Percentiles rank a stretch among this genome's conserved stretches.
These are phyloP conservation scores for Dipteronia dyeriana DNA, from an alignment of 345 rosid genomes.

Conservation along the genomic window DNA sequence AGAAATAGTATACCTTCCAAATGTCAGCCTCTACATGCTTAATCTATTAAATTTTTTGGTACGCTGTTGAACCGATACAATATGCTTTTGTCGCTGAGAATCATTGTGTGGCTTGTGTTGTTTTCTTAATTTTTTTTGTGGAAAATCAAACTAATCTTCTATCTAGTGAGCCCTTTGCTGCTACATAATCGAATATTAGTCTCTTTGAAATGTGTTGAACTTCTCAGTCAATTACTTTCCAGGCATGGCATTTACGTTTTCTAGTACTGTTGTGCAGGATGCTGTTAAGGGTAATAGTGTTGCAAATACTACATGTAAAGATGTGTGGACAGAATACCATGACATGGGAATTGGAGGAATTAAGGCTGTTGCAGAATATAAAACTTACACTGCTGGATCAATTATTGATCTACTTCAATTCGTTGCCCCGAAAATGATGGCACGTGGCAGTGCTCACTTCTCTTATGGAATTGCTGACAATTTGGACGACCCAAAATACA, in stretches of 20 bases:
- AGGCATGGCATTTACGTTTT: conserved; percentile 9
- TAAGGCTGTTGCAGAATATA: conserved; percentile 78
- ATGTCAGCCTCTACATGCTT: too few relatives aligned
- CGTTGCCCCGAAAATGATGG: conserved; percentile 97
- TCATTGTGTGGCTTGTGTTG: conserved; percentile 5
- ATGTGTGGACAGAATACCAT: conserved; percentile 94
- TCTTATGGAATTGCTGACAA: conserved; percentile 93
- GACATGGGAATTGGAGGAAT: conserved; percentile 89
- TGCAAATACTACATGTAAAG: conserved; percentile 72
- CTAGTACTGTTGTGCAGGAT: conserved; percentile 48
- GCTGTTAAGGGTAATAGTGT: conserved; percentile 70
- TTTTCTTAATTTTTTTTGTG: background rate
- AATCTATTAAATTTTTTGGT: background rate
- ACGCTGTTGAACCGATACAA: background rate
- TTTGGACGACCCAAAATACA: conserved; percentile 83
- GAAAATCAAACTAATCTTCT: background rate
- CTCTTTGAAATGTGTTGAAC: background rate
- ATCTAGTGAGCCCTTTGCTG: conserved; percentile 1
- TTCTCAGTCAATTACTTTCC: background rate
- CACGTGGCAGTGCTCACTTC: conserved; percentile 82
- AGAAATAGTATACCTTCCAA: too few relatives aligned
- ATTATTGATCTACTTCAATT: conserved; percentile 68
- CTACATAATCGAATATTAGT: background rate
- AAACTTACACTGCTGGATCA: conserved; percentile 72
- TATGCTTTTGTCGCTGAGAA: background rate